A percentile compares a stretch with the other conserved stretches of the same genome.
Evolutionary conservation across 108 stramenopile species (phyloP).

Genomic region (Poteriospumella lacustris): DNA sequence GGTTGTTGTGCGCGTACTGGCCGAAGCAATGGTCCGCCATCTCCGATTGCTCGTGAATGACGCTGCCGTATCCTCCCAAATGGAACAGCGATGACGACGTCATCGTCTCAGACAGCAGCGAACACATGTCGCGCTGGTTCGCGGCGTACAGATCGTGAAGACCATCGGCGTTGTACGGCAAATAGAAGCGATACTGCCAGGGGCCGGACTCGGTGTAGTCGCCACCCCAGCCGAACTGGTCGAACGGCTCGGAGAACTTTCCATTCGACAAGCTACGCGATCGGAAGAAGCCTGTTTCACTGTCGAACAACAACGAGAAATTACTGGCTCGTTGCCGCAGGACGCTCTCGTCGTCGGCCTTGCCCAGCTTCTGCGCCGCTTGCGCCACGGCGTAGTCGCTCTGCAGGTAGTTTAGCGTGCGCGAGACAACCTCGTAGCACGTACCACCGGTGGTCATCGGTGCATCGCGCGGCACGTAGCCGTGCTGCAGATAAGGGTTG

Average conservation of each 20-base stretch:
- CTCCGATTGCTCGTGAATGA: conserved; percentile 21
- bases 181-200: conserved; percentile 23
- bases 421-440: conserved; percentile 18
- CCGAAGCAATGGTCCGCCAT: conserved; percentile 15
- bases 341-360: neutral
- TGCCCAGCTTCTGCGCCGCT: neutral
- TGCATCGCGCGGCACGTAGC: conserved; percentile 1
- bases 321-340: neutral
- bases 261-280: neutral
- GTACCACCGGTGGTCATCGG: neutral
- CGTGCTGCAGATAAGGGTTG: neutral
- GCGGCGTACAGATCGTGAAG: neutral
- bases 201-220: conserved; percentile 26
- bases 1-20: conserved; percentile 29
- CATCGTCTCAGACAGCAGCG: neutral
- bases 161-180: conserved; percentile 13
- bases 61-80: conserved; percentile 4
- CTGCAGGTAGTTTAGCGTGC: conserved; percentile 20
- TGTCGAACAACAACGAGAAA: conserved; percentile 19
- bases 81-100: neutral
- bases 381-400: conserved; percentile 13
- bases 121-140: neutral
- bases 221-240: conserved; percentile 15
- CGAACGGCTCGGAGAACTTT: conserved; percentile 1
- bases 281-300: neutral